Percentiles rank a stretch among this genome's conserved stretches.
phyloP scores from a whole-genome alignment of 1,284 basidiomycete species.

The Pseudozyma sp. region DNA sequence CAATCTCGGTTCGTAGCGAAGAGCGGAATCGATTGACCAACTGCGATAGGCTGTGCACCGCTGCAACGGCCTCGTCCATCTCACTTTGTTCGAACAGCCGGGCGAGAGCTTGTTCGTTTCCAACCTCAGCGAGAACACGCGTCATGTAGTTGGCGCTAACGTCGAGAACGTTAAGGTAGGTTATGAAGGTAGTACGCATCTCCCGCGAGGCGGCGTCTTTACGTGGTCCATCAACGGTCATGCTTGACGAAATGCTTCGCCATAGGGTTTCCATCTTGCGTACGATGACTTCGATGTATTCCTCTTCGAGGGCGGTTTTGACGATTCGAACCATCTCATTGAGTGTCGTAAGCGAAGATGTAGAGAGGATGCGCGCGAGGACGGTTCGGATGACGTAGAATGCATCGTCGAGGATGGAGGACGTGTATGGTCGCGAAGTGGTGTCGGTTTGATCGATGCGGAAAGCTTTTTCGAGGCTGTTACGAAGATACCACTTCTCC shows the following conservation, averaged over 20 bases:
- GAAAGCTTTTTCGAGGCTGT: conserved; percentile 80
- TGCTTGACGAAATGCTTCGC: conserved; percentile 48
- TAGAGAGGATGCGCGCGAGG: conserved; percentile 59
- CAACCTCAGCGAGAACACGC: conserved; percentile 56
- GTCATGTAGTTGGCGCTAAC: conserved; percentile 59
- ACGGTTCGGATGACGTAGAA: conserved; percentile 66
- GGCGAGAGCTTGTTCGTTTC: conserved; percentile 28
- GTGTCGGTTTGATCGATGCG: conserved; percentile 52
- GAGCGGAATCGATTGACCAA: conserved; percentile 38
- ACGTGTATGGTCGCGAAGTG: conserved; percentile 50
- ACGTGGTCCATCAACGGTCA: conserved; percentile 66
- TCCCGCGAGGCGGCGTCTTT: conserved; percentile 65
- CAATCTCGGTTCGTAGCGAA: conserved; percentile 78
- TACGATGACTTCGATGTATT: conserved; percentile 63
- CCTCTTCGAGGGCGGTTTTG: conserved; percentile 54
- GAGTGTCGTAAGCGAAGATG: conserved; percentile 47
- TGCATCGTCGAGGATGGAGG: conserved; percentile 66
- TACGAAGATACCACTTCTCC: conserved; percentile 91
- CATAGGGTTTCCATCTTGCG: conserved; percentile 64
- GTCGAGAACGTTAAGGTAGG: conserved; percentile 65
- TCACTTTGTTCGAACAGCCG: conserved; percentile 32
- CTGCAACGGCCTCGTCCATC: conserved; percentile 21
- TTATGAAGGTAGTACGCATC: conserved; percentile 60
- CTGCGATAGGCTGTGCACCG: conserved; percentile 16
- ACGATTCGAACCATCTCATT: conserved; percentile 43